These are phyloP conservation scores for Raphanus raphanistrum DNA, from an alignment of 345 rosid genomes.

Conservation along the genomic window DNA sequence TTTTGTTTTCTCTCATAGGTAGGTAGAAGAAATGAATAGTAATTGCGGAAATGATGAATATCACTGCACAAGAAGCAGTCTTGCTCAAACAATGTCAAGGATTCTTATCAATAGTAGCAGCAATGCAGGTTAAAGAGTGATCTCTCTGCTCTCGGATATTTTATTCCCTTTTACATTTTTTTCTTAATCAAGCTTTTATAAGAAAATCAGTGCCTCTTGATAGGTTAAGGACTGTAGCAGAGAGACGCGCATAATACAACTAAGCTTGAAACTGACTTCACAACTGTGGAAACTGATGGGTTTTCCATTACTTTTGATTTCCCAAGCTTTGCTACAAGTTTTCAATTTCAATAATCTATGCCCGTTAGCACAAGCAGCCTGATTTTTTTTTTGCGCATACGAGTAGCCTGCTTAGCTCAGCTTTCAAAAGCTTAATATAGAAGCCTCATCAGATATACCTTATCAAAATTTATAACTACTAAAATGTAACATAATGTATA, in stretches of 20 bases:
- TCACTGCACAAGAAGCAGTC: conserved; percentile 65
- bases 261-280: conserved; percentile 62
- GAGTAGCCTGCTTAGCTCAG: too few relatives aligned
- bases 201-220: conserved; percentile 13
- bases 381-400: too few relatives aligned
- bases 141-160: background rate
- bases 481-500: too few relatives aligned
- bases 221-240: conserved; percentile 84
- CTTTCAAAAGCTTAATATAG: too few relatives aligned
- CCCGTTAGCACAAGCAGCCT: too few relatives aligned
- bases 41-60: conserved; percentile 61
- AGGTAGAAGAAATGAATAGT: conserved; percentile 75
- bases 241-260: conserved; percentile 80
- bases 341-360: too few relatives aligned
- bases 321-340: too few relatives aligned
- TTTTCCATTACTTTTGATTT: conserved; percentile 33
- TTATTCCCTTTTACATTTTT: conserved; percentile 5
- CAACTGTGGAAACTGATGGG: conserved; percentile 59
- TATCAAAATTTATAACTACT: too few relatives aligned
- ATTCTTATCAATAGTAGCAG: conserved; percentile 64
- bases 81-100: conserved; percentile 66
- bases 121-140: conserved; percentile 60
- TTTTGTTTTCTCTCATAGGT: conserved; percentile 1
- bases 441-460: too few relatives aligned
- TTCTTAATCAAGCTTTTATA: background rate